These are phyloP conservation scores for Aureobasidium vineae DNA, from an alignment of 2,329 filamentous ascomycete genomes.

Conservation along the genomic window DNA sequence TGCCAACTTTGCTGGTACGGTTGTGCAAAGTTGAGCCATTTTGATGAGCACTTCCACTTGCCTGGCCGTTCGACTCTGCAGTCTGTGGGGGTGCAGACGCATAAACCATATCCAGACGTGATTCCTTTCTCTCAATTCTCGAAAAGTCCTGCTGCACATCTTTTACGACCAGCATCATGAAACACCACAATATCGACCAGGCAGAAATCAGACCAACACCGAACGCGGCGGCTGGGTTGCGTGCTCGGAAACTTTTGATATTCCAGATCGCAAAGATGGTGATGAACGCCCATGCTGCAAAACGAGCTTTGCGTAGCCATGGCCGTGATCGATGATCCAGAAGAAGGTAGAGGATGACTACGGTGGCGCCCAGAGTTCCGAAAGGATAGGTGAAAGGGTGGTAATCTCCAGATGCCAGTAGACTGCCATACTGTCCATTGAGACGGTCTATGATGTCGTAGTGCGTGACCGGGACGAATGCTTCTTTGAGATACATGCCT, in stretches of 20 bases:
- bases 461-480: neutral
- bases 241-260: conserved; percentile 48
- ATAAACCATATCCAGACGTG: neutral
- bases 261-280: conserved; percentile 46
- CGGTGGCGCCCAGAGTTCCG: conserved; percentile 40
- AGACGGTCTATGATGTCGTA: conserved; percentile 26
- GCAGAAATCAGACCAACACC: conserved; percentile 54
- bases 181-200: conserved; percentile 56
- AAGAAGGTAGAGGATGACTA: conserved; percentile 52
- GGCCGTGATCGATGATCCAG: conserved; percentile 48
- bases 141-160: conserved; percentile 56
- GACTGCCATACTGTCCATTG: conserved; percentile 42
- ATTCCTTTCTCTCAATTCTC: conserved; percentile 51
- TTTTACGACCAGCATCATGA: conserved; percentile 54
- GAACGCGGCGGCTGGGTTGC: conserved; percentile 53
- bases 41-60: neutral
- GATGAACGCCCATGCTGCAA: conserved; percentile 47
- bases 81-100: neutral
- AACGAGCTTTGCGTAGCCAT: conserved; percentile 45
- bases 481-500: conserved; percentile 8
- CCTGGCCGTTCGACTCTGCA: conserved; percentile 17
- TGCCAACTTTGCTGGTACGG: conserved; percentile 30
- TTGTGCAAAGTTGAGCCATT: conserved; percentile 25
- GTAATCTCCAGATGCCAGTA: conserved; percentile 42
- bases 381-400: conserved; percentile 49